A percentile compares a stretch with the other conserved stretches of the same genome.
phyloP scores from a whole-genome alignment of 2,329 filamentous ascomycete species.

The Teratosphaeria destructans region DNA sequence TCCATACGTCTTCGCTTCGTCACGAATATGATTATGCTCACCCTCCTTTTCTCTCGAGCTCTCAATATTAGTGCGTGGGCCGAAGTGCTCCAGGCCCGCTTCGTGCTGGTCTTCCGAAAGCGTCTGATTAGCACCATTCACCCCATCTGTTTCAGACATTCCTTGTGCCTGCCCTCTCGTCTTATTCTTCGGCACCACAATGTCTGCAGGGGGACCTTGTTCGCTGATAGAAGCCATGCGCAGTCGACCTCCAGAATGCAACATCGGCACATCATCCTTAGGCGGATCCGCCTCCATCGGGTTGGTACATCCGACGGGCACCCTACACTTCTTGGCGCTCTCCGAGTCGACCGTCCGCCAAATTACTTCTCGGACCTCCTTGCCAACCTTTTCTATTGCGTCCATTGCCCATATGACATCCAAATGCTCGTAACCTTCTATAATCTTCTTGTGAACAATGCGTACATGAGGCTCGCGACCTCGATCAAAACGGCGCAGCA shows the following conservation, averaged over 20 bases:
- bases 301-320: conserved; percentile 54
- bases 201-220: background rate
- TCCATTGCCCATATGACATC: conserved; percentile 96
- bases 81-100: background rate
- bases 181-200: background rate
- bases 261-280: conserved; percentile 17
- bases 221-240: conserved; percentile 23
- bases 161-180: background rate
- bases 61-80: background rate
- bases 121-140: background rate
- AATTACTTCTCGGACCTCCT: conserved; percentile 67
- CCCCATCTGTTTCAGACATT: background rate
- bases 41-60: conserved; percentile 5
- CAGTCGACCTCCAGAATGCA: conserved; percentile 14
- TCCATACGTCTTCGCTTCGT: conserved; percentile 6
- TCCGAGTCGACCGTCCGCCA: conserved; percentile 61
- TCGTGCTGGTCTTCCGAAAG: conserved; percentile 1
- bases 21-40: conserved; percentile 7
- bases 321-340: conserved; percentile 50
- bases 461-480: conserved; percentile 72
- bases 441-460: conserved; percentile 71
- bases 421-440: conserved; percentile 83
- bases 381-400: conserved; percentile 69
- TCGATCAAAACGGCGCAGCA: conserved; percentile 63
- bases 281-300: conserved; percentile 13